These are phyloP conservation scores for Ganoderma sp. DNA, from an alignment of 1,284 basidiomycete genomes.

Conservation along the genomic window DNA sequence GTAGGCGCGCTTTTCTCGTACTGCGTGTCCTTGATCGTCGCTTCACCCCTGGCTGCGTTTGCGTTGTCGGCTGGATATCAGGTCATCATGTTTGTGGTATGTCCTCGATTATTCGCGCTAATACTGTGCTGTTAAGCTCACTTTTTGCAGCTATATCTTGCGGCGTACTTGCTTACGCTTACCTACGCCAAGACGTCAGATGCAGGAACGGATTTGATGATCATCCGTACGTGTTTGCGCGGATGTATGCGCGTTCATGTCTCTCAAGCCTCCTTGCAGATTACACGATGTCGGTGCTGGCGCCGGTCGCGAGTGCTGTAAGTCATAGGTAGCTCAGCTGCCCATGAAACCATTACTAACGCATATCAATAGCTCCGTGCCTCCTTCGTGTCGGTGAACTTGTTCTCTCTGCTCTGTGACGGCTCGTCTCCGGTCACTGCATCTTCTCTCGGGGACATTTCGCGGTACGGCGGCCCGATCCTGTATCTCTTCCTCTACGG, in stretches of 20 bases:
- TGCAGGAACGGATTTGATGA: slow-evolving; percentile 59
- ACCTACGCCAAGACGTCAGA: slow-evolving; percentile 71
- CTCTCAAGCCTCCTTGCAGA: slow-evolving; percentile 43
- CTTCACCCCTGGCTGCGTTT: slow-evolving; percentile 77
- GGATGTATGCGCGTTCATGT: neutral
- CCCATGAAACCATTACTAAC: neutral
- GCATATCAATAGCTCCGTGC: slow-evolving; percentile 56
- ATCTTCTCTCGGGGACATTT: slow-evolving; percentile 57
- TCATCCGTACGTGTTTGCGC: slow-evolving; percentile 52
- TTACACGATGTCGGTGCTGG: slow-evolving; percentile 69
- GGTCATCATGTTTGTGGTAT: slow-evolving; percentile 71
- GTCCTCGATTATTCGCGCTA: slow-evolving; percentile 28
- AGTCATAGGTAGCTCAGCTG: slow-evolving; percentile 37
- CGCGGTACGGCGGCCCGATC: slow-evolving; percentile 76
- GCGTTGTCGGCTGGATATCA: slow-evolving; percentile 79
- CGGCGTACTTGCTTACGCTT: slow-evolving; percentile 69
- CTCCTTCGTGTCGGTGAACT: slow-evolving; percentile 74
- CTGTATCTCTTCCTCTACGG: slow-evolving; percentile 69
- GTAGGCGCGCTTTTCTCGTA: slow-evolving; percentile 73
- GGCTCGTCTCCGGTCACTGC: slow-evolving; percentile 56
- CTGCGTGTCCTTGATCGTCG: slow-evolving; percentile 64
- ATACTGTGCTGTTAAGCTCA: neutral
- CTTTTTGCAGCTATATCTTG: slow-evolving; percentile 58
- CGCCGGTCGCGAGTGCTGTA: slow-evolving; percentile 75
- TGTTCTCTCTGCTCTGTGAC: slow-evolving; percentile 78